A percentile compares a stretch with the other conserved stretches of the same genome.
Evolutionary conservation across 2,329 filamentous ascomycete species (phyloP).

Genomic region (Trichoderma oligosporum): DNA sequence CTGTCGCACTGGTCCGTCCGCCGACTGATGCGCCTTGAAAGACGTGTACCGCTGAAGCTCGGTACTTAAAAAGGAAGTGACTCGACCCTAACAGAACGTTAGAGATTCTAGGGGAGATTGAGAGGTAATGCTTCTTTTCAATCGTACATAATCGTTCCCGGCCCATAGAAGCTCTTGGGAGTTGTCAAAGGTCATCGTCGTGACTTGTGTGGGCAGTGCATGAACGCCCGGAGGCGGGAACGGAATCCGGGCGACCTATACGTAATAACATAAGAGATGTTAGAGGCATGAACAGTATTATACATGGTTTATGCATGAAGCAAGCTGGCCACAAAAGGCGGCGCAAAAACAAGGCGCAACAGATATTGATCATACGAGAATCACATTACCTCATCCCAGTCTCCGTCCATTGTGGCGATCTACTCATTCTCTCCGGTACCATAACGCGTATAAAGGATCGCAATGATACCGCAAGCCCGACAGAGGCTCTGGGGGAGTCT

Average conservation of each 20-base stretch:
- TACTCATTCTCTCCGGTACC: constrained; percentile 37
- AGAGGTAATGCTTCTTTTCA: background rate
- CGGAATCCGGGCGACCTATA: constrained; percentile 72
- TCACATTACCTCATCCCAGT: constrained; percentile 62
- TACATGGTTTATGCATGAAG: background rate
- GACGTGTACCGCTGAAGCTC: constrained; percentile 89
- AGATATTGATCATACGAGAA: background rate
- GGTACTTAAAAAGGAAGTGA: constrained; percentile 81
- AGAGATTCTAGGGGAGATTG: constrained; percentile 20
- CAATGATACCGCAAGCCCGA: constrained; percentile 13
- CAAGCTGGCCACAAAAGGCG: background rate
- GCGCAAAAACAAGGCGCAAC: background rate
- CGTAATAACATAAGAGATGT: constrained; percentile 16
- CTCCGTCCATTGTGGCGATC: constrained; percentile 56
- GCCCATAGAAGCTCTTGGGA: constrained; percentile 88
- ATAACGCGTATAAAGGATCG: constrained; percentile 28
- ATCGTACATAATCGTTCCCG: constrained; percentile 79
- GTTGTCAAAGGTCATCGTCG: constrained; percentile 84
- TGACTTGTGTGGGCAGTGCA: constrained; percentile 66
- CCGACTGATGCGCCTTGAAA: constrained; percentile 69
- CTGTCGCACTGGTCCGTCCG: constrained; percentile 79
- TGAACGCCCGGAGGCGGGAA: constrained; percentile 73
- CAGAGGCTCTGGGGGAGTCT: constrained; percentile 19
- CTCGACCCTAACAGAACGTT: constrained; percentile 62
- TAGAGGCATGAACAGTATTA: constrained; percentile 3